These are phyloP conservation scores for Scutellaria galericulata DNA, from an alignment of 257 asterid genomes.

Conservation along the genomic window DNA sequence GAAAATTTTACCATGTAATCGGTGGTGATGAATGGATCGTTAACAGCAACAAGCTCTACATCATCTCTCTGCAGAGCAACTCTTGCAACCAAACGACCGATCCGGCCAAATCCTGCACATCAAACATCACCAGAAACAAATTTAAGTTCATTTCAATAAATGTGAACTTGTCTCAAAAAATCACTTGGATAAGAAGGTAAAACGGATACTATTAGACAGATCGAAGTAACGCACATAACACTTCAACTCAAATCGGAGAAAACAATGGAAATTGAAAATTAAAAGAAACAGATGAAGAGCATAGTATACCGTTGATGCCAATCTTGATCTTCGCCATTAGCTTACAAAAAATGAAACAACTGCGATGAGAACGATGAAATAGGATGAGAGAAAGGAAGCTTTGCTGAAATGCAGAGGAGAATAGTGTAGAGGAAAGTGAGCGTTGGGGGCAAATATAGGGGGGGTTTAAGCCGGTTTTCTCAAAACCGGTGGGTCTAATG, in stretches of 20 bases:
- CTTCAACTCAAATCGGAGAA: neutral
- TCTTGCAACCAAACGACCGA: slow-evolving; percentile 83
- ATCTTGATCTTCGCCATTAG: slow-evolving; percentile 65
- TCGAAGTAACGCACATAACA: slow-evolving; percentile 3
- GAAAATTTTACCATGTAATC: slow-evolving; percentile 67
- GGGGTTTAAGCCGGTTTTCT: slow-evolving; percentile 22
- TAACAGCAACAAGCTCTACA: slow-evolving; percentile 81
- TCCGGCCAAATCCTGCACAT: slow-evolving; percentile 70
- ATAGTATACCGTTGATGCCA: slow-evolving; percentile 61
- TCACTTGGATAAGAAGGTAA: neutral
- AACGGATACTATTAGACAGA: neutral
- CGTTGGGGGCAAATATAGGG: slow-evolving; percentile 30
- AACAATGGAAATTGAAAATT: neutral
- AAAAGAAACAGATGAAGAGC: neutral
- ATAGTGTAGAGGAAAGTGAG: slow-evolving; percentile 18
- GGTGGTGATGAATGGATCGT: slow-evolving; percentile 79
- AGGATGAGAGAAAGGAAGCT: neutral
- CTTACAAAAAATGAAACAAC: neutral
- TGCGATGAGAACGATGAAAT: neutral
- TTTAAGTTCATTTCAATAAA: neutral
- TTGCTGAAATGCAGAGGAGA: neutral
- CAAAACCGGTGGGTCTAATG: slow-evolving; percentile 31
- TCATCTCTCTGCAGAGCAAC: slow-evolving; percentile 76
- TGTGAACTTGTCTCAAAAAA: neutral
- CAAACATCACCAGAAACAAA: neutral